Base-by-base conservation (phyloP, 2,329 filamentous ascomycete species). In the Xylariaceae sp. region DNA sequence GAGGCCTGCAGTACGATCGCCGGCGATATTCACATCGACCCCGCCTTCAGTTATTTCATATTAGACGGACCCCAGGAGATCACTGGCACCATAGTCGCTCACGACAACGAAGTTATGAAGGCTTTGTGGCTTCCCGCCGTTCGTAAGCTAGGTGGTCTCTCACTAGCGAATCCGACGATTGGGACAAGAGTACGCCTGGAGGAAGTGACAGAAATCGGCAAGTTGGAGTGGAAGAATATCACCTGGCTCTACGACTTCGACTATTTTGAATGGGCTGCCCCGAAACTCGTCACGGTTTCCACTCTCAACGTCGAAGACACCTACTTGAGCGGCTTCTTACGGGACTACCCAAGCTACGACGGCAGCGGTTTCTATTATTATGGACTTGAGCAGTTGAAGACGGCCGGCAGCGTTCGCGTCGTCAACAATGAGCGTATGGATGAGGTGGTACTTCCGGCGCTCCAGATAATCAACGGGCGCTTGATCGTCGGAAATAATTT, bases 271-370 rank as follows among this genome's bases (percentile, higher is more conserved):
- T 55, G 47, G 47, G 3, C 11, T 26, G 53, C 53, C 19, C 5
- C 32, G 6, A 55, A 51, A 3, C 43, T 55, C 6, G 29, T 43
- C 26, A 11, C 42, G 27, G 32, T 55, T 6, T 50, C 47, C 12
- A 55, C 11, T 31, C 43, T 55, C 42, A 50, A 51, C 30, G 44
- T 55, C 12, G 47, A 55, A 9, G 34, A 6, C 1, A 55, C 53
- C 12, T 39, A 51, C 39, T 39, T 55, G 26, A 55, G 53, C 44
- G 53, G 53, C 43, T 55, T 55, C 53, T 26, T n/a, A 1, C 47
- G 41, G n/a, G 53, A 51, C 29, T 51, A 51, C 5, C 19, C 29
- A 9, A 51, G 12, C 27, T 55, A 37, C 32, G 53, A 55, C 7
- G 48, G 35, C n/a, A 35, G 35, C 32, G 5, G 5, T 34, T 51